A percentile compares a stretch with the other conserved stretches of the same genome.
Evolutionary conservation across 1,284 basidiomycete genomes (phyloP).

Genomic region (Moniliophthora roreri): DNA sequence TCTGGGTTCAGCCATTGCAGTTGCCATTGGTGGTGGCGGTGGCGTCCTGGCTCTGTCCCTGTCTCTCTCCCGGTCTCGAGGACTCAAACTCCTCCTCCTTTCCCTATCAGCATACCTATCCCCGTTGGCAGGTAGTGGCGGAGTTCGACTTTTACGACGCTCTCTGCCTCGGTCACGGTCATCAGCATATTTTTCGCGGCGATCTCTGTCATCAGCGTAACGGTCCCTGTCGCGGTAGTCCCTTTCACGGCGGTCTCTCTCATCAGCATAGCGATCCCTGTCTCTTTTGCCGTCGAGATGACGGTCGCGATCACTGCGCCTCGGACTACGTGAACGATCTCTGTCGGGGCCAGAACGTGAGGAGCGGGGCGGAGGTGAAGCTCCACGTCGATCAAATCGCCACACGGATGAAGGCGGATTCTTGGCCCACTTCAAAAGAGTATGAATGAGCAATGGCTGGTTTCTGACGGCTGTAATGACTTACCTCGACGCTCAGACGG

Average conservation of each 20-base stretch:
- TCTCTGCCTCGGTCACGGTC: too few relatives aligned
- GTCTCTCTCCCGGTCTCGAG: neutral
- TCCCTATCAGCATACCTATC: too few relatives aligned
- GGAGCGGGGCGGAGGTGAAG: slow-evolving; percentile 47
- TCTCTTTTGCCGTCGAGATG: slow-evolving; percentile 27
- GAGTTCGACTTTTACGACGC: too few relatives aligned
- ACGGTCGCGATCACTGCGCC: slow-evolving; percentile 25
- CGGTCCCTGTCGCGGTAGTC: slow-evolving; percentile 26
- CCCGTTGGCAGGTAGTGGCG: too few relatives aligned
- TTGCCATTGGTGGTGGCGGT: slow-evolving; percentile 7
- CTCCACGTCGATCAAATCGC: too few relatives aligned
- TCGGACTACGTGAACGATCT: slow-evolving; percentile 39
- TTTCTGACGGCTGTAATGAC: slow-evolving; percentile 18
- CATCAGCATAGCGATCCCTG: slow-evolving; percentile 28
- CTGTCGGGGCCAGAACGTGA: slow-evolving; percentile 45
- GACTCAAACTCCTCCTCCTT: too few relatives aligned
- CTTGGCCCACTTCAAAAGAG: slow-evolving; percentile 59
- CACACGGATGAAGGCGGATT: neutral
- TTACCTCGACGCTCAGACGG: slow-evolving; percentile 78
- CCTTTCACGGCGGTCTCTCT: slow-evolving; percentile 22
- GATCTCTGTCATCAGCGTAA: slow-evolving; percentile 1
- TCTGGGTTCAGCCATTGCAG: slow-evolving; percentile 1
- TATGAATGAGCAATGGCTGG: slow-evolving; percentile 1
- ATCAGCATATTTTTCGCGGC: too few relatives aligned
- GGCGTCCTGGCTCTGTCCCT: slow-evolving; percentile 29